A percentile compares a stretch with the other conserved stretches of the same genome.
phyloP scores from a whole-genome alignment of 2,329 filamentous ascomycete genomes.

The Byssothecium circinans region DNA sequence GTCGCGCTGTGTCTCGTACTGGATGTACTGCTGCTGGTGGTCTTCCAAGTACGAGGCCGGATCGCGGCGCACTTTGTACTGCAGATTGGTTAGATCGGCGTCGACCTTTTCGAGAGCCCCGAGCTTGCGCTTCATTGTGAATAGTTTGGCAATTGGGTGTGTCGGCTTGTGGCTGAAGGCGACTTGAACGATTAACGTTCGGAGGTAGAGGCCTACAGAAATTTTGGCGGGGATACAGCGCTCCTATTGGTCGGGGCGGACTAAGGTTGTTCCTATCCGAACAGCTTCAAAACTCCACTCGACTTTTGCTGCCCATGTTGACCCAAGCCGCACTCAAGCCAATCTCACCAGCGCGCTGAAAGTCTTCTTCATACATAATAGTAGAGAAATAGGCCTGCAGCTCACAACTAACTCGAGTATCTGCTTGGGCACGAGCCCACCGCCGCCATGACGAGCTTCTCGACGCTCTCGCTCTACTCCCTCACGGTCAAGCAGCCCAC shows the following conservation, averaged over 20 bases:
- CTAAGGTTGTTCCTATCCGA: constrained; percentile 2
- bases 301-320: not conserved
- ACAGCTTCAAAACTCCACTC: constrained; percentile 10
- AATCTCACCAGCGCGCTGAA: constrained; percentile 10
- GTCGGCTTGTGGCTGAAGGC: too few species aligned
- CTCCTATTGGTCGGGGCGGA: constrained; percentile 7
- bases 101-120: constrained; percentile 94
- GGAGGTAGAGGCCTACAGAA: too few species aligned
- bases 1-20: constrained; percentile 88
- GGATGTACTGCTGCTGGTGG: constrained; percentile 82
- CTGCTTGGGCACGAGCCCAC: constrained; percentile 35
- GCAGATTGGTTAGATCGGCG: constrained; percentile 71
- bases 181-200: too few species aligned
- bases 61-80: constrained; percentile 89
- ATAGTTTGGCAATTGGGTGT: not conserved
- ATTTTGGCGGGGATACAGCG: constrained; percentile 8
- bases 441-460: constrained; percentile 87
- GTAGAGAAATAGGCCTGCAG: too few species aligned
- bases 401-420: not conserved
- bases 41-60: constrained; percentile 89
- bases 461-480: constrained; percentile 98
- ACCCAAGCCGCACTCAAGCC: constrained; percentile 1
- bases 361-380: not conserved
- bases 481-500: constrained; percentile 93
- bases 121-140: constrained; percentile 80